These are phyloP conservation scores for Glaciozyma antarctica DNA, from an alignment of 768 basidiomycete genomes.

Conservation along the genomic window DNA sequence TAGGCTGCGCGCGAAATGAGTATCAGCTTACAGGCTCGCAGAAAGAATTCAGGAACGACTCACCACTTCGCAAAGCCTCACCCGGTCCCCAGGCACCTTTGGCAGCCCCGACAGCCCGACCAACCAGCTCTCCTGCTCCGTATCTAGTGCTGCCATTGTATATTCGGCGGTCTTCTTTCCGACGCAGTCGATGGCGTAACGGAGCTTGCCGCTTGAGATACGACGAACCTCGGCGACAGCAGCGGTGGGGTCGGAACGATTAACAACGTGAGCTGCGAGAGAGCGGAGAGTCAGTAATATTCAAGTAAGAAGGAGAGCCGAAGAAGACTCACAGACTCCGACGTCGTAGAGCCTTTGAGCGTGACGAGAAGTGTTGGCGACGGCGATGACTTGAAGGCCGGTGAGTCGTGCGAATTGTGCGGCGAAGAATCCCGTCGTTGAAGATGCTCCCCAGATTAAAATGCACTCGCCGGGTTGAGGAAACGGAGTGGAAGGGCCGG, in stretches of 20 bases:
- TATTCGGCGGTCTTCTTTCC: slow-evolving; percentile 1
- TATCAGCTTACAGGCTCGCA: not conserved
- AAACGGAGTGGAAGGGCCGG: not conserved
- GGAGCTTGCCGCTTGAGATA: not conserved
- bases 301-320: not conserved
- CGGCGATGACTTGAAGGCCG: slow-evolving; percentile 9
- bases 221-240: slow-evolving; percentile 2
- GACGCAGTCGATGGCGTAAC: slow-evolving; percentile 11
- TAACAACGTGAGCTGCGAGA: slow-evolving; percentile 5
- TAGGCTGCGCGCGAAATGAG: not conserved
- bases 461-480: not conserved
- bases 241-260: slow-evolving; percentile 2
- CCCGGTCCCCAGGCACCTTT: not conserved
- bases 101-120: slow-evolving; percentile 14
- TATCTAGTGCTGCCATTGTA: not conserved
- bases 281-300: not conserved
- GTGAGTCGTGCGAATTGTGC: slow-evolving; percentile 6
- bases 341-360: not conserved
- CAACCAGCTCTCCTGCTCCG: not conserved
- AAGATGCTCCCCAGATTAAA: slow-evolving; percentile 7
- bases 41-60: not conserved
- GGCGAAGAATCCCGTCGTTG: slow-evolving; percentile 5
- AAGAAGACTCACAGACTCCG: slow-evolving; percentile 6
- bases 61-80: not conserved
- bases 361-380: slow-evolving; percentile 2